Base-by-base conservation (phyloP, 1,284 basidiomycete genomes). In the Amylostereum areolatum region DNA sequence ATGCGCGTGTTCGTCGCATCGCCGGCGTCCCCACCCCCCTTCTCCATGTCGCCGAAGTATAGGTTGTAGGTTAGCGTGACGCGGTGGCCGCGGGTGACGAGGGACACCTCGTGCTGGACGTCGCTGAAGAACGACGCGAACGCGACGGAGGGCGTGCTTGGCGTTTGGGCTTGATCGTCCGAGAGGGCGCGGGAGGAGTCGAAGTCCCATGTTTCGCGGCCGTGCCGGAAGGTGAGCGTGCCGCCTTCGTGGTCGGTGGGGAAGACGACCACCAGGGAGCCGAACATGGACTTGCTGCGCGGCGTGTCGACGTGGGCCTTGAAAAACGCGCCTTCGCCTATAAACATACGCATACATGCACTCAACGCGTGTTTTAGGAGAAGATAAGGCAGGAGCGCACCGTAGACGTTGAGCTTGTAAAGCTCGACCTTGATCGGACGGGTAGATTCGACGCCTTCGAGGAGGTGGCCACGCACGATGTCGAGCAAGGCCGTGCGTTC, bases 11-110 rank as follows among this genome's bases (percentile, higher is more conserved):
- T 52, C 35, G 54, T 46, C 48, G 61, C 60, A 3, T 1, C 35
- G 35, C 10, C 30, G 12, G 36, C 28, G 10, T 4, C 28, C 3
- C 2, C 35, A 24, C 28, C 9, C 6, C 10, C 11, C 29, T 43
- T 36, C 33, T 42, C 33, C 25, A 9, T 30, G n/a, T 54, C 46
- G 18, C 56, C 53, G 44, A 63, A 59, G 45, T 61, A 65, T 24
- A 71, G 63, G 55, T 71, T 66, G 58, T 68, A 75, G 0, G 72
- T 71, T n/a, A 78, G 52, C 2, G 71, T 73, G 30, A 77, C 59
- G 1, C 71, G 64, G 47, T 67, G 63, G 0, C 76, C 75, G 0
- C 62, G 61, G 2, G 49, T 58, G 4, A 78, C 71, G 1, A 62
- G 63, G 1, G 59, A 39, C 11, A 78, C 70, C 52, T 75, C 72